Percentiles rank a stretch among this genome's conserved stretches.
Conservation (phyloP, 352 stramenopile species). For the Pythium chondricola region DNA sequence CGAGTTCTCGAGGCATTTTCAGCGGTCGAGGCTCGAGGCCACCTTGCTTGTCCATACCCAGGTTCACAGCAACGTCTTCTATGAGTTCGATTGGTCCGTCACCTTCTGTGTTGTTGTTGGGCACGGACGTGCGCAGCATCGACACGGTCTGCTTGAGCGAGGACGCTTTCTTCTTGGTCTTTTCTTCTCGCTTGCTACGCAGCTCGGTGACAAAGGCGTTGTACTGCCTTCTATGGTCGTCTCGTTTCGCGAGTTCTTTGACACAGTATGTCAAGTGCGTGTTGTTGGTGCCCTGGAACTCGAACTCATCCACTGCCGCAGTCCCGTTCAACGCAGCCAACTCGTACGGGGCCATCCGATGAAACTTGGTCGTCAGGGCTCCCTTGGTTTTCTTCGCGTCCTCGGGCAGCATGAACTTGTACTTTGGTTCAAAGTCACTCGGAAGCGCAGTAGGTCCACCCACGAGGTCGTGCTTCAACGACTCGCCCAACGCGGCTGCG, state of each 20-base stretch:
- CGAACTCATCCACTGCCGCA: slow-evolving; percentile 70
- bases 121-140: slow-evolving; percentile 25
- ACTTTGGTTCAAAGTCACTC: slow-evolving; percentile 80
- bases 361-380: slow-evolving; percentile 37
- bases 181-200: slow-evolving; percentile 21
- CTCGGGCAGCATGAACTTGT: slow-evolving; percentile 85
- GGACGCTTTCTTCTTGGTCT: slow-evolving; percentile 22
- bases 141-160: slow-evolving; percentile 46
- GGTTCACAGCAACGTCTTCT: slow-evolving; percentile 40
- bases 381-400: slow-evolving; percentile 60
- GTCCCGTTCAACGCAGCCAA: slow-evolving; percentile 54
- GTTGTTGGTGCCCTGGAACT: slow-evolving; percentile 80
- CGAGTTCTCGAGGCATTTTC: slow-evolving; percentile 32
- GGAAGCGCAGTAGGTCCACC: slow-evolving; percentile 66
- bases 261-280: slow-evolving; percentile 84
- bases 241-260: slow-evolving; percentile 63
- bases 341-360: slow-evolving; percentile 61
- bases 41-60: slow-evolving; percentile 35
- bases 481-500: slow-evolving; percentile 45
- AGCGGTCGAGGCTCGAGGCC: slow-evolving; percentile 42
- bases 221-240: slow-evolving; percentile 64
- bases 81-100: slow-evolving; percentile 31
- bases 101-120: slow-evolving; percentile 24
- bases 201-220: slow-evolving; percentile 56
- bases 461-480: slow-evolving; percentile 26